Evolutionary conservation across 495 filamentous ascomycete genomes (phyloP).

Genomic region (Neurospora cerealis): DNA sequence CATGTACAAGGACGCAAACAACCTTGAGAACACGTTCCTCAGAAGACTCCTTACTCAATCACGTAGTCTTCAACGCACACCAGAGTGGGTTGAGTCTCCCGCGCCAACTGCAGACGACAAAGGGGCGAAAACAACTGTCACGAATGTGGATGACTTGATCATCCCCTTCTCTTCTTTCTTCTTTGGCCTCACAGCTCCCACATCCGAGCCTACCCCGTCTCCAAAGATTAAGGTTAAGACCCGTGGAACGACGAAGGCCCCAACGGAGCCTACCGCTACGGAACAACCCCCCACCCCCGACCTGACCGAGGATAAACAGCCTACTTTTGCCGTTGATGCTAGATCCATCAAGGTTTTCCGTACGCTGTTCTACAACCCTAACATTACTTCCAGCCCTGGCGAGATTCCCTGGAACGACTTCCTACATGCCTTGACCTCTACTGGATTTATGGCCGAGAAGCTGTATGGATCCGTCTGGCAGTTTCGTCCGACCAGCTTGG

Average conservation of each 20-base stretch:
- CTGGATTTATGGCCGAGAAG: slow-evolving; percentile 38
- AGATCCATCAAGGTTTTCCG: slow-evolving; percentile 26
- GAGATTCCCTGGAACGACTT: slow-evolving; percentile 46
- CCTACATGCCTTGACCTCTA: slow-evolving; percentile 38
- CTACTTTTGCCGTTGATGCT: slow-evolving; percentile 29
- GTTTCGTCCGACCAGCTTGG: slow-evolving; percentile 29
- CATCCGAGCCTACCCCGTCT: neutral
- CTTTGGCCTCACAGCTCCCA: neutral
- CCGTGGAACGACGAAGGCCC: slow-evolving; percentile 16
- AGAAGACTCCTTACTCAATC: slow-evolving; percentile 19
- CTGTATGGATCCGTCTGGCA: slow-evolving; percentile 46
- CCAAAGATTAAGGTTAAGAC: slow-evolving; percentile 33
- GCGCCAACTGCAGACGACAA: neutral
- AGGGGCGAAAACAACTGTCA: neutral
- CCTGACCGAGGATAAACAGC: slow-evolving; percentile 7
- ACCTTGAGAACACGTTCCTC: slow-evolving; percentile 11
- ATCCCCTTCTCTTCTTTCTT: slow-evolving; percentile 10
- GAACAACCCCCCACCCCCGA: neutral
- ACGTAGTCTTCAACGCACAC: slow-evolving; percentile 35
- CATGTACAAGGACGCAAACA: neutral
- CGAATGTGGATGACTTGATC: slow-evolving; percentile 8
- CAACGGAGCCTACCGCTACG: neutral
- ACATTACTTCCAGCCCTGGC: slow-evolving; percentile 10
- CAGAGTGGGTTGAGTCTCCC: slow-evolving; percentile 36
- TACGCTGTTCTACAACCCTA: slow-evolving; percentile 14